Evolutionary conservation across 2,329 filamentous ascomycete genomes (phyloP).

Genomic region (Penicillium vulpinum): DNA sequence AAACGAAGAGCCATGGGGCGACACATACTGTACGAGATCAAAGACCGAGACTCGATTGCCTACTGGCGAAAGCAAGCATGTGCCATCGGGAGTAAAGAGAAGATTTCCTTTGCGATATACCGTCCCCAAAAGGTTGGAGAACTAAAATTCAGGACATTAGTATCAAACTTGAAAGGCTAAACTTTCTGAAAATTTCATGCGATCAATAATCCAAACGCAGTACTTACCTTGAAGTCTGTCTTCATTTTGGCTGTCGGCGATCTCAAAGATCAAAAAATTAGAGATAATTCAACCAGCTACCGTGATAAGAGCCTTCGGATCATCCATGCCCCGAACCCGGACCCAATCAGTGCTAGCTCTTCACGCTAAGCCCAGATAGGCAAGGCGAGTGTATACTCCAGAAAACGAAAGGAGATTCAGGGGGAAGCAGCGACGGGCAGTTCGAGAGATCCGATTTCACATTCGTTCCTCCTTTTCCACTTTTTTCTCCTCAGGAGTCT

Average conservation of each 20-base stretch:
- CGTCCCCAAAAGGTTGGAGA: slow-evolving; percentile 96
- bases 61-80: slow-evolving; percentile 90
- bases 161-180: neutral
- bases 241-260: slow-evolving; percentile 66
- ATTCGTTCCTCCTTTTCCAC: slow-evolving; percentile 18
- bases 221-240: slow-evolving; percentile 89
- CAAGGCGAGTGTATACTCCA: slow-evolving; percentile 32
- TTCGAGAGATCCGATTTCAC: slow-evolving; percentile 12
- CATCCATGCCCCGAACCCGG: slow-evolving; percentile 20
- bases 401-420: slow-evolving; percentile 33
- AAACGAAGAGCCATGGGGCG: neutral
- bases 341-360: slow-evolving; percentile 11
- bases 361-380: slow-evolving; percentile 24
- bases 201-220: neutral
- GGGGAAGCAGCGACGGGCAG: slow-evolving; percentile 27
- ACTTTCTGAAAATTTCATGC: neutral
- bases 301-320: slow-evolving; percentile 27
- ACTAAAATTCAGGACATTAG: slow-evolving; percentile 57
- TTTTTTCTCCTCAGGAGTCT: slow-evolving; percentile 16
- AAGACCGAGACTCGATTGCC: slow-evolving; percentile 96
- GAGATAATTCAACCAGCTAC: slow-evolving; percentile 14
- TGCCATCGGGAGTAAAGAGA: slow-evolving; percentile 93
- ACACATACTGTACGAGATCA: slow-evolving; percentile 81
- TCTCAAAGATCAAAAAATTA: slow-evolving; percentile 27
- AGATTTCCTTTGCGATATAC: slow-evolving; percentile 98